A percentile compares a stretch with the other conserved stretches of the same genome.
Evolutionary conservation across 148 eudicot genomes (phyloP).

Genomic region (Rhododendron mucronatum): DNA sequence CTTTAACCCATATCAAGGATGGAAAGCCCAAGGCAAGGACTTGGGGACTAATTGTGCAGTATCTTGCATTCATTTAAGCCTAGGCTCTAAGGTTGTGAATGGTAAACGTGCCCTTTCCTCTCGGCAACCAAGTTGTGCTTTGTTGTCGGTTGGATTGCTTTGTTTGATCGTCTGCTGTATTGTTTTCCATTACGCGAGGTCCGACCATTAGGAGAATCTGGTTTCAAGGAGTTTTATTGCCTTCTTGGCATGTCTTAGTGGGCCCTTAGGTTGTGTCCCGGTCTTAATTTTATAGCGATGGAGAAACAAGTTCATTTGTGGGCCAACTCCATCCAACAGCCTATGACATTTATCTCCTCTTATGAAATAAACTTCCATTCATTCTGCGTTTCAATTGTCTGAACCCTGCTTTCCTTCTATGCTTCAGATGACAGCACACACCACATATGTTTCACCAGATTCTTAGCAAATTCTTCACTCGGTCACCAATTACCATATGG

Average conservation of each 20-base stretch:
- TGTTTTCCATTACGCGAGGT: background rate
- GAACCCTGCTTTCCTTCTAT: background rate
- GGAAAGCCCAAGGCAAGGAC: background rate
- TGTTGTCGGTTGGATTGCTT: background rate
- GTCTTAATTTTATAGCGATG: background rate
- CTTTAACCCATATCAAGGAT: background rate
- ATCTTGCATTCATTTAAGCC: background rate
- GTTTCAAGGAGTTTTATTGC: background rate
- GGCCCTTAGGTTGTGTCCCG: background rate
- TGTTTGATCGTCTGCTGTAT: background rate
- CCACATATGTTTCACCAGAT: background rate
- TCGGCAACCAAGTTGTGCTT: background rate
- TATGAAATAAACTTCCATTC: background rate
- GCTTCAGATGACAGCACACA: background rate
- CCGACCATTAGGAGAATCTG: background rate
- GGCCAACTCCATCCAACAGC: background rate
- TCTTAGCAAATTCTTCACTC: background rate
- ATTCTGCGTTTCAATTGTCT: background rate
- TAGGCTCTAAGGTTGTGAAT: background rate
- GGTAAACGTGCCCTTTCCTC: background rate
- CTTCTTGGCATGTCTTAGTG: background rate
- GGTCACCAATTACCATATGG: background rate
- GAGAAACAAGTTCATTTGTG: background rate
- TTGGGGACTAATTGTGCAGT: background rate
- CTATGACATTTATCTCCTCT: background rate